Percentiles rank a stretch among this genome's conserved stretches.
Conservation (phyloP, 2,329 filamentous ascomycete genomes). For the Paraphaeosphaeria sporulosa region DNA sequence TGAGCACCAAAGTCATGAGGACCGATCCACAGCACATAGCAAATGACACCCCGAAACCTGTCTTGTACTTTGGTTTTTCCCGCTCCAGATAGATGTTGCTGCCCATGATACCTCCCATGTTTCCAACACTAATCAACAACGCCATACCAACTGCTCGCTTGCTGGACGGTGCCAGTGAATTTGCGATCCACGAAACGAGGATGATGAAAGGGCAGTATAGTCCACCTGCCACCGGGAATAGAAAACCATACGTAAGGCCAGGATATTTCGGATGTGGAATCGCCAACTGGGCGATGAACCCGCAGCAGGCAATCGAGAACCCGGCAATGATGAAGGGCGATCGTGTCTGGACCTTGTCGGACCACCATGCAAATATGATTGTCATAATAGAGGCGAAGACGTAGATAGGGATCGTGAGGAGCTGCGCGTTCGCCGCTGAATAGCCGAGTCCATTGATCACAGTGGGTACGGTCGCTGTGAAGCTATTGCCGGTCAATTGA, state of each 20-base stretch:
- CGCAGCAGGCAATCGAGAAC: conserved; percentile 59
- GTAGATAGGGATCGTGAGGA: conserved; percentile 53
- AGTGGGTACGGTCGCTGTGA: conserved; percentile 51
- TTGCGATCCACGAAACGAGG: conserved; percentile 47
- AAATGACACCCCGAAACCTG: conserved; percentile 59
- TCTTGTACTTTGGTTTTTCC: conserved; percentile 59
- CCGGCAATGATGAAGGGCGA: conserved; percentile 63
- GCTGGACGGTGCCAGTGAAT: conserved; percentile 43
- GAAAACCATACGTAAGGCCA: conserved; percentile 55
- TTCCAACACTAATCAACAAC: conserved; percentile 58
- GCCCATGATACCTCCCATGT: conserved; percentile 52
- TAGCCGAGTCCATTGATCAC: conserved; percentile 54
- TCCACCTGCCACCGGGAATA: conserved; percentile 46
- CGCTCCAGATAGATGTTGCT: conserved; percentile 59
- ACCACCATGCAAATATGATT: conserved; percentile 55
- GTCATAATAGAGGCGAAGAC: conserved; percentile 52
- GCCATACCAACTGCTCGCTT: conserved; percentile 58
- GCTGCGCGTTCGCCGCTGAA: conserved; percentile 50
- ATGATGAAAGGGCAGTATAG: conserved; percentile 48
- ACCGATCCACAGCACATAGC: conserved; percentile 57
- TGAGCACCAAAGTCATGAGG: conserved; percentile 51
- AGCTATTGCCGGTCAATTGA: conserved; percentile 27
- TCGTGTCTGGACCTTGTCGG: conserved; percentile 60
- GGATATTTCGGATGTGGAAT: conserved; percentile 52
- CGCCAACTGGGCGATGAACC: conserved; percentile 64